Evolutionary conservation across 805 yeast genomes (phyloP), one percentile per base, ranked within the genome.

Genomic region (Saccharomycopsis babjevae): DNA sequence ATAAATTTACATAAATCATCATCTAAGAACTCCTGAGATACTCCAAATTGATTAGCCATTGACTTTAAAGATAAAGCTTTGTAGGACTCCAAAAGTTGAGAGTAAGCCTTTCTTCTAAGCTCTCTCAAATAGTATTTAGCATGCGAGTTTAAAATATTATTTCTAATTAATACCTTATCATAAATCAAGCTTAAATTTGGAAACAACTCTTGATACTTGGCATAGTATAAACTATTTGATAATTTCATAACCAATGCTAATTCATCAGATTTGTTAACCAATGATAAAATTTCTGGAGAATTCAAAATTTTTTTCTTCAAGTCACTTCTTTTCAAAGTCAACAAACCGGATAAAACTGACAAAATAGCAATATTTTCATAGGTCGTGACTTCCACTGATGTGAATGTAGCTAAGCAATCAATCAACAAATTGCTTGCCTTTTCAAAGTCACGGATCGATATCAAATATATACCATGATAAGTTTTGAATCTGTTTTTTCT

Each of bases 401-500:
- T 93, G 75, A 94, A 94, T 1, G 99, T 94, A 10, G 98, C 91
- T 72, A 94, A 79, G 10, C 96, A 87, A 72, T 92, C 99, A 65
- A 89, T 89, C 68, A 94, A 79, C 64, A 93, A 76, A 59, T 83
- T 83, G 1, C 97, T 83, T 1, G 98, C 97, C 67, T 89, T 96
- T 50, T 77, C 77, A 69, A 94, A 94, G 68, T 89, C 84, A 69
- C 99, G 84, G 34, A 92, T 85, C 7, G 97, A 86, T 81, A 94
- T 76, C 42, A 82, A 76, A 71, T 89, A 89, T 57, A 94, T 79
- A 25, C 99, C 99, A 62, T 82, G 75, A 74, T 94, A 94, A 5
- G 97, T 89, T 77, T 94, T 94, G 78, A 83, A 90, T 67, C 97
- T 78, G 76, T 94, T 94, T 69, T 97, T 85, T 74, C 99, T 88